Conservation (phyloP, 192 early-diverging fungal genomes). For the Gaertneriomyces semiglobifer region DNA sequence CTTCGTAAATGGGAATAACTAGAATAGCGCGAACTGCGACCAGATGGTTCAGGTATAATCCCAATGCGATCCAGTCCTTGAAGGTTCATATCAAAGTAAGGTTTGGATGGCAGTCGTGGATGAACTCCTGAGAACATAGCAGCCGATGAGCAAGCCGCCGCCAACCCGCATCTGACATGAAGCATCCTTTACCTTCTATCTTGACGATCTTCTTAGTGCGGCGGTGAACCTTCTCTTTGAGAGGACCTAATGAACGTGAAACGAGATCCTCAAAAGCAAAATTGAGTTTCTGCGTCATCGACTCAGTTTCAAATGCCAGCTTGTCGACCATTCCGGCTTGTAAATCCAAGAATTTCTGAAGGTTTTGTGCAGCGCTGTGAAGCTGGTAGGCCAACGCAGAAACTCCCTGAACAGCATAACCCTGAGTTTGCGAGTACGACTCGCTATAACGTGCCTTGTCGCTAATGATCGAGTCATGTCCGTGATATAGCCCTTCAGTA, state of each 20-base stretch:
- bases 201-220: slow-evolving; percentile 26
- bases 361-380: slow-evolving; percentile 14
- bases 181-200: slow-evolving; percentile 9
- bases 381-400: slow-evolving; percentile 23
- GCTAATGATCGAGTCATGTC: slow-evolving; percentile 10
- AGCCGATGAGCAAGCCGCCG: background rate
- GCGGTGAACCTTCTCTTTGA: slow-evolving; percentile 13
- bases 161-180: background rate
- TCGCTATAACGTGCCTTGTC: slow-evolving; percentile 20
- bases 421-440: slow-evolving; percentile 10
- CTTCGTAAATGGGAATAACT: background rate
- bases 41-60: slow-evolving; percentile 15
- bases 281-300: slow-evolving; percentile 4
- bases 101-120: slow-evolving; percentile 19
- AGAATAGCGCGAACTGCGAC: slow-evolving; percentile 6
- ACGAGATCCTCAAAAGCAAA: slow-evolving; percentile 12
- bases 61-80: slow-evolving; percentile 8
- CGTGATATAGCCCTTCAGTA: slow-evolving; percentile 20
- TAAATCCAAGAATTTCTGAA: slow-evolving; percentile 21
- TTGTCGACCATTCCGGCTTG: slow-evolving; percentile 12
- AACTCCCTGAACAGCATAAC: slow-evolving; percentile 26
- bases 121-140: background rate
- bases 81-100: slow-evolving; percentile 19
- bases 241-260: slow-evolving; percentile 9
- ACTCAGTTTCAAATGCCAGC: background rate